Evolutionary conservation across 129 eudicot genomes (phyloP), one percentile per base, ranked within the genome.

Genomic region (Chrysanthemum seticuspe): DNA sequence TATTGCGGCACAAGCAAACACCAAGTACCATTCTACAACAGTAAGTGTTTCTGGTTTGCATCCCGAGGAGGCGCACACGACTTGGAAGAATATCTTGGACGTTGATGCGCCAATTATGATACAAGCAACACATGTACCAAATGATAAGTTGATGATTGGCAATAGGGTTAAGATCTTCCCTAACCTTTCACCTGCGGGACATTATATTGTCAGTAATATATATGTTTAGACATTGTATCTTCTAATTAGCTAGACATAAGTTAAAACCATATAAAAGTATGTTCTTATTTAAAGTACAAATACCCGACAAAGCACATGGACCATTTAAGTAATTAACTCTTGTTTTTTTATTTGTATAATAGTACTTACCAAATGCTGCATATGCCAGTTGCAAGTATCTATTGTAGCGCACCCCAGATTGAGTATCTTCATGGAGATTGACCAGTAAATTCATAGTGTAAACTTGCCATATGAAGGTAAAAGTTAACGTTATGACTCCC

Each of bases 101-200:
- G 69, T 64, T 8, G 69, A 36, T 64, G 25, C 69, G 1, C 69
- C 69, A 64, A 64, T 64, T 2, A 36, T 64, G 29, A 64, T 64
- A 3, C 50, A 34, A 2, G 69, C 27, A 7, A 64, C 15, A 40
- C 69, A 40, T 40, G 69, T 64, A 36, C 69, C 69, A 7, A 15
- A 19, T 36, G 69, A 64, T n/a, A 64, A 15, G 69, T 40, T n/a
- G 25, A 64, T 40, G 13, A 40, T 40, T 15, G 69, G 69, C 7
- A 64, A 13, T n/a, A 64, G 25, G 6, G 69, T 64, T 5, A 64
- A 29, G 5, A 40, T 5, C 52, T 40, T 64, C 21, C 69, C 69
- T 13, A 64, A 36, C n/a, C 13, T 64, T 34, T 64, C 69, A 40
- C 69, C 69, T 62, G 65, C 65, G 10, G 13, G 65, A 23, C 65